A percentile compares a stretch with the other conserved stretches of the same genome.
These are phyloP conservation scores for Mentha longifolia DNA, from an alignment of 257 asterid species.

Conservation along the genomic window DNA sequence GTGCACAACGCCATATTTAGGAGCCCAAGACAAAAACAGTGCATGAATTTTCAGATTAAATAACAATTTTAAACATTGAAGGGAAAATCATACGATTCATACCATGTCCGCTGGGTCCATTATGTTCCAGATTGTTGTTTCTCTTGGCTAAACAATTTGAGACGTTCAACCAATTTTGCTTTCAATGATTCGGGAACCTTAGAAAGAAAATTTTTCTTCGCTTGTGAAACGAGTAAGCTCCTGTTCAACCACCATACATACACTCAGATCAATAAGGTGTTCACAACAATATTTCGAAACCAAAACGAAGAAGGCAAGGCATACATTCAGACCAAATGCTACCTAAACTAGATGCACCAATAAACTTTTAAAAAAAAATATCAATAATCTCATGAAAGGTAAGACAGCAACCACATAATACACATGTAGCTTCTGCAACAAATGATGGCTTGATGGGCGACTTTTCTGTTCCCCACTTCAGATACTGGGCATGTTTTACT, in stretches of 20 bases:
- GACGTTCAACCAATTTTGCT: slow-evolving; percentile 57
- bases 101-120: slow-evolving; percentile 42
- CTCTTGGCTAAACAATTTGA: slow-evolving; percentile 60
- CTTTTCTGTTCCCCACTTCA: not conserved
- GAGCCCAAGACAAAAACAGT: slow-evolving; percentile 1
- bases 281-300: slow-evolving; percentile 19
- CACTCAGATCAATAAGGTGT: slow-evolving; percentile 14
- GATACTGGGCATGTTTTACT: slow-evolving; percentile 6
- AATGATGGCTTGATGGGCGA: no score
- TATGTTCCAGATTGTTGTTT: slow-evolving; percentile 48
- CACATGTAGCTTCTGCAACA: not conserved
- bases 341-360: slow-evolving; percentile 5
- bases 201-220: slow-evolving; percentile 56
- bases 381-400: not conserved
- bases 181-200: slow-evolving; percentile 76
- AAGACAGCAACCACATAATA: slow-evolving; percentile 17
- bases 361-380: not conserved
- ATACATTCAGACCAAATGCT: not conserved
- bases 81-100: slow-evolving; percentile 34
- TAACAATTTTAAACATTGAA: not conserved
- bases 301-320: not conserved
- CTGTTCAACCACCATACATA: slow-evolving; percentile 46
- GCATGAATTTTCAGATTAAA: not conserved
- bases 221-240: slow-evolving; percentile 65
- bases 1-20: not conserved